Percentiles rank a stretch among this genome's conserved stretches.
phyloP scores from a whole-genome alignment of 441 rosid genomes.

The Omphalea diandra region DNA sequence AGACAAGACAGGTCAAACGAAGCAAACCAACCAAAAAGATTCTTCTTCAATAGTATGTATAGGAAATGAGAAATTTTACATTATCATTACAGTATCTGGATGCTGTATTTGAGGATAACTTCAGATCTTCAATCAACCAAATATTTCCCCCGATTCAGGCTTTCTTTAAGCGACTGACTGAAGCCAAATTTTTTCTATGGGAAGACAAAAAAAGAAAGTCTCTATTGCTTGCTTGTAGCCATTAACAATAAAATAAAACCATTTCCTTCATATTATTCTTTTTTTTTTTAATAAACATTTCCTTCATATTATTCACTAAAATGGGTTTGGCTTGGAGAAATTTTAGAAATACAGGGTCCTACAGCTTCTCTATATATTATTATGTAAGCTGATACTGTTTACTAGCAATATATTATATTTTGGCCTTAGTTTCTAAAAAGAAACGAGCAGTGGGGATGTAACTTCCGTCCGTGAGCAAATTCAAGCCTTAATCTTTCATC shows the following conservation, averaged over 20 bases:
- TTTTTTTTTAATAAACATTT: no score
- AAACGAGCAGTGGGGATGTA: constrained; percentile 19
- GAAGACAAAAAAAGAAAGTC: constrained; percentile 29
- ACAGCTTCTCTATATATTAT: neutral
- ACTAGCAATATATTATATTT: constrained; percentile 19
- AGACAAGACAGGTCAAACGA: constrained; percentile 33
- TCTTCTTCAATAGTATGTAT: constrained; percentile 20
- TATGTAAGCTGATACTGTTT: constrained; percentile 7
- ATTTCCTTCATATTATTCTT: constrained; percentile 3
- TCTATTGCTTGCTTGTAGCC: constrained; percentile 10
- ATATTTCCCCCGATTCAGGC: neutral
- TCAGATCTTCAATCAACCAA: neutral
- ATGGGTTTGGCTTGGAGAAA: neutral
- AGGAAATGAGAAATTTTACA: neutral
- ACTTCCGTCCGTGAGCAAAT: constrained; percentile 18
- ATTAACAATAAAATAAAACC: constrained; percentile 9
- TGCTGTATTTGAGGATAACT: neutral
- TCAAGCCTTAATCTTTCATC: constrained; percentile 23
- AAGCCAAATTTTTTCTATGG: constrained; percentile 16
- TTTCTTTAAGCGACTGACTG: neutral
- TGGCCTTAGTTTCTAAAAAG: constrained; percentile 19
- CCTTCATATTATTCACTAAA: neutral
- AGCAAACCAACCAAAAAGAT: constrained; percentile 27
- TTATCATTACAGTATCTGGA: neutral
- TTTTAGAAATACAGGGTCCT: neutral